A percentile compares a stretch with the other conserved stretches of the same genome.
Evolutionary conservation across 768 basidiomycete species (phyloP).

Genomic region (Mycena maculata): DNA sequence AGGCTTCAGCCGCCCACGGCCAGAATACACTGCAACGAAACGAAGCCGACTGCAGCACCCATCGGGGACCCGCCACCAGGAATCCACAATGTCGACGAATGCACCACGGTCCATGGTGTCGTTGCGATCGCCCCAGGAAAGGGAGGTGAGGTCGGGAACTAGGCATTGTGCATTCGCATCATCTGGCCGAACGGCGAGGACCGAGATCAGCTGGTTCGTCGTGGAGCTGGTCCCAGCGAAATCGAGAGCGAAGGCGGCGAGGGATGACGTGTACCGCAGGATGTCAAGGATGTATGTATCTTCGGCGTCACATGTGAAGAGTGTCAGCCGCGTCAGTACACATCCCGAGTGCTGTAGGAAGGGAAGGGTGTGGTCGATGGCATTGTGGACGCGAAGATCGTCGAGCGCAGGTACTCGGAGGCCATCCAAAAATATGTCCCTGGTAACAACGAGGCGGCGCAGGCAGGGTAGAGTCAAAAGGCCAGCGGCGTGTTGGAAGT

Average conservation of each 20-base stretch:
- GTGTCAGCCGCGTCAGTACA: background rate
- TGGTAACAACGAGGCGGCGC: background rate
- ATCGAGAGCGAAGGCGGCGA: background rate
- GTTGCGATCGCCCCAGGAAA: background rate
- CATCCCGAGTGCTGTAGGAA: background rate
- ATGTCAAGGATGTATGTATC: background rate
- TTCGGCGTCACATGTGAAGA: background rate
- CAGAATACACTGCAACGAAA: background rate
- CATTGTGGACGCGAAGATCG: background rate
- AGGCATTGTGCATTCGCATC: background rate
- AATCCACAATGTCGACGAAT: constrained; percentile 1
- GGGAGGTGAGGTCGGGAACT: background rate
- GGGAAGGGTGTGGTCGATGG: background rate
- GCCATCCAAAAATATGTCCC: background rate
- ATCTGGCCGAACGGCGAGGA: background rate
- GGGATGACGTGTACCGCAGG: background rate
- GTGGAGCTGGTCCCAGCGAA: background rate
- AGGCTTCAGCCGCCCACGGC: background rate
- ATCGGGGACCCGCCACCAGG: background rate
- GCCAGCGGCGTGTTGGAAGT: too few relatives aligned
- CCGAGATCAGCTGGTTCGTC: background rate
- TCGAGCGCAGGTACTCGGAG: background rate
- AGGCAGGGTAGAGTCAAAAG: background rate
- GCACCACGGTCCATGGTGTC: background rate
- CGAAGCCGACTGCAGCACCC: background rate